Percentiles rank a stretch among this genome's conserved stretches.
These are phyloP conservation scores for Phytophthora aleatoria DNA, from an alignment of 352 stramenopile species.

Conservation along the genomic window DNA sequence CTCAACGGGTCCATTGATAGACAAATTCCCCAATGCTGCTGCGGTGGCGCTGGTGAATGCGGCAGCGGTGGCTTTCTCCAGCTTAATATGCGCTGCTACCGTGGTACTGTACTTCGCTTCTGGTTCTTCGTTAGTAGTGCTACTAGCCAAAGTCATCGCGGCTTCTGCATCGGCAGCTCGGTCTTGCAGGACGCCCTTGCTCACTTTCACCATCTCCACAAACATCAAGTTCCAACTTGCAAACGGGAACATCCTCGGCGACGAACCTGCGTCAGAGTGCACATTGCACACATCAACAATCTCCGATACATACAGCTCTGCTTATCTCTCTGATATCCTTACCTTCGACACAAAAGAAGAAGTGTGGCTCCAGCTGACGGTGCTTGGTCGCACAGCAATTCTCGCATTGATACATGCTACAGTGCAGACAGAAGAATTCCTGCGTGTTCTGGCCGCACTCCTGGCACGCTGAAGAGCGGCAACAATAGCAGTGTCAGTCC, in stretches of 20 bases:
- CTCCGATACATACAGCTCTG: background rate
- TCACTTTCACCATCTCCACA: constrained; percentile 50
- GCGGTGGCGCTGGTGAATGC: constrained; percentile 18
- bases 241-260: constrained; percentile 47
- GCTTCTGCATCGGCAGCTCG: constrained; percentile 6
- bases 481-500: constrained; percentile 10
- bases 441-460: constrained; percentile 44
- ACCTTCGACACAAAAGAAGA: constrained; percentile 72
- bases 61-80: constrained; percentile 15
- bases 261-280: constrained; percentile 31
- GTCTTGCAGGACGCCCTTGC: constrained; percentile 38
- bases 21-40: constrained; percentile 31
- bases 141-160: background rate
- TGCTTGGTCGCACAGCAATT: constrained; percentile 53
- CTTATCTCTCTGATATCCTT: background rate
- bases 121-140: background rate
- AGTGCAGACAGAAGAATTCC: constrained; percentile 66
- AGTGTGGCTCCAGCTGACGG: constrained; percentile 38
- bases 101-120: constrained; percentile 15
- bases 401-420: constrained; percentile 63
- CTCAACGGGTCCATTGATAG: constrained; percentile 17
- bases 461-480: constrained; percentile 48
- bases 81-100: constrained; percentile 20
- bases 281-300: background rate
- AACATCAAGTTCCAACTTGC: constrained; percentile 51